These are phyloP conservation scores for Collybia mongolica DNA, from an alignment of 768 basidiomycete species.

Conservation along the genomic window DNA sequence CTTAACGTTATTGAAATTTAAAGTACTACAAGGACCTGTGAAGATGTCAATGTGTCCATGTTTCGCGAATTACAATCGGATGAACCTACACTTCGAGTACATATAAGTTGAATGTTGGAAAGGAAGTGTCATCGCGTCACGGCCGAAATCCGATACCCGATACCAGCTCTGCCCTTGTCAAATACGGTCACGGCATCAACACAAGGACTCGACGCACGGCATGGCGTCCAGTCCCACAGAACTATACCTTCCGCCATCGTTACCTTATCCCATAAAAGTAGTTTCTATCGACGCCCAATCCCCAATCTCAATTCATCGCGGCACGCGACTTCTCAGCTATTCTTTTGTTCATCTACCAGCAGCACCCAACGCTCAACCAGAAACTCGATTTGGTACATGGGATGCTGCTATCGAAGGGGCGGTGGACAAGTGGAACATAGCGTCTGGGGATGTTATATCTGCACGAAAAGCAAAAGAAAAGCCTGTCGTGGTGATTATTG, in stretches of 20 bases:
- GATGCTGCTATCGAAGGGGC: constrained; percentile 84
- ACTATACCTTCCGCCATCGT: constrained; percentile 69
- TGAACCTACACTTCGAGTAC: neutral
- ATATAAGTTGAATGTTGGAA: too few relatives aligned
- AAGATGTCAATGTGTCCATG: too few relatives aligned
- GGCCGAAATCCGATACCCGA: constrained; percentile 23
- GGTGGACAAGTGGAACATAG: constrained; percentile 69
- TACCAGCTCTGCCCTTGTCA: constrained; percentile 7
- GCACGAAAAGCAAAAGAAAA: constrained; percentile 55
- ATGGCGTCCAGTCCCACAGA: constrained; percentile 68
- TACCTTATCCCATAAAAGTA: constrained; percentile 87
- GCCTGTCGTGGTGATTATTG: constrained; percentile 65
- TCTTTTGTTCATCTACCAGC: constrained; percentile 65
- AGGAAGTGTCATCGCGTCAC: too few relatives aligned
- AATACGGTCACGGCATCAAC: constrained; percentile 21
- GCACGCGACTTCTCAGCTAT: constrained; percentile 80
- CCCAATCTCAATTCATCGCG: constrained; percentile 54
- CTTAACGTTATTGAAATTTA: too few relatives aligned
- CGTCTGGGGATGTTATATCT: constrained; percentile 63
- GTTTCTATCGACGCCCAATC: constrained; percentile 59
- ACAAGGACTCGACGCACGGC: constrained; percentile 19
- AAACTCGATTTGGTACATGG: constrained; percentile 87
- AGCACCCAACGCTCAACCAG: constrained; percentile 45
- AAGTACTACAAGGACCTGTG: too few relatives aligned
- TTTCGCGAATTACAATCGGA: neutral